Evolutionary conservation across 495 filamentous ascomycete species (phyloP), one percentile per base, ranked within the genome.

Genomic region (Hyaloscypha hepaticicola): DNA sequence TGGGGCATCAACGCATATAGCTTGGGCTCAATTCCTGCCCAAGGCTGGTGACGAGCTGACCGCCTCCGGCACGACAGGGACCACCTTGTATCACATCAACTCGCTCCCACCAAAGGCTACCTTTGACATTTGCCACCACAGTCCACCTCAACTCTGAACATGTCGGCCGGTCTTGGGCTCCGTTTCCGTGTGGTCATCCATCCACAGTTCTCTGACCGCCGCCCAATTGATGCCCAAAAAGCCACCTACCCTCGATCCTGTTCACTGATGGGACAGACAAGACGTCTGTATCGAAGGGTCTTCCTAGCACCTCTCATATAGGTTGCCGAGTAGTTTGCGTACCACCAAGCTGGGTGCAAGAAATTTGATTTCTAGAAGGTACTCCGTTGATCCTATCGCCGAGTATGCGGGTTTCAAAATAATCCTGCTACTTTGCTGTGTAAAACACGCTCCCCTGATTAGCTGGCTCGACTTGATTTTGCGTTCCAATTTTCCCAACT

Each of bases 191-290:
- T n/a, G 38, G 38, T 25, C 22, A 26, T 5, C 26, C 4, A 25
- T 26, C 24, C 51, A 34, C 31, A 34, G 12, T 12, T 12, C 31
- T 34, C 5, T 34, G 31, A 34, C 31, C 38, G 27, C 51, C 58
- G 64, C 58, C 64, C 64, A 57, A 61, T 49, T 66, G 60, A 53
- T 67, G 65, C 65, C 65, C 55, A 55, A 67, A 48, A 45, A 59
- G 65, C 60, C 60, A 63, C 65, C 38, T 26, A 28, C n/a, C 45
- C 29, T 38, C 11, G 14, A 24, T 59, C 52, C 34, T 52, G 59
- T 52, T 45, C 52, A 55, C 52, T 19, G 34, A 51, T n/a, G 38
- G 38, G 38, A 45, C 12, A 19, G 16, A 45, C 38, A 45, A 45
- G 11, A 45, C 14, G 25, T 55, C 28, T 1, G 8, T 26, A 27